Conservation (phyloP, 148 eudicot genomes). For the Diospyros kaki region DNA sequence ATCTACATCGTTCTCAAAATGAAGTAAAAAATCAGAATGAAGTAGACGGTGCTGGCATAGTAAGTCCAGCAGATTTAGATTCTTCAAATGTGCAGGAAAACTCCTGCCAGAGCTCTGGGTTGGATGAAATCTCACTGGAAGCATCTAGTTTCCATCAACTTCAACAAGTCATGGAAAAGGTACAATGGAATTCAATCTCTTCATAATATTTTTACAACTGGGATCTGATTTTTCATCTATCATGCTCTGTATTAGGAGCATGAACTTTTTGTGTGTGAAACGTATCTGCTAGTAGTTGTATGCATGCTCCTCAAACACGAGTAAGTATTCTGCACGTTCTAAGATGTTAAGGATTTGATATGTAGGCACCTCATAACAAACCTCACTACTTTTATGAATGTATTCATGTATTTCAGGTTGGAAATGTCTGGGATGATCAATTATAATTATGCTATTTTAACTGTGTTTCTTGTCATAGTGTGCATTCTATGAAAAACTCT, state of each 20-base stretch:
- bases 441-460: no score
- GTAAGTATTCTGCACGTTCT: no score
- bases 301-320: background rate
- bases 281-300: background rate
- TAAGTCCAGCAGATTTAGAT: conserved; percentile 43
- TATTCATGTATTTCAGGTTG: background rate
- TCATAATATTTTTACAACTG: background rate
- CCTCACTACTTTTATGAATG: background rate
- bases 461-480: no score
- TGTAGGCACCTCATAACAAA: background rate
- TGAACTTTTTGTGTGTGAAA: background rate
- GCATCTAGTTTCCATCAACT: conserved; percentile 76
- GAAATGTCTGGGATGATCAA: background rate
- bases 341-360: background rate
- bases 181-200: conserved; percentile 15
- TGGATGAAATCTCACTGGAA: conserved; percentile 64
- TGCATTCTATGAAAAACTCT: background rate
- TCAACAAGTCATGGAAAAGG: conserved; percentile 83
- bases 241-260: background rate
- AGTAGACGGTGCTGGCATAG: conserved; percentile 30
- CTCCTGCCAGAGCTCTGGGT: conserved; percentile 48
- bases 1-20: conserved; percentile 25
- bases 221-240: background rate
- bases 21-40: conserved; percentile 41
- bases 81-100: conserved; percentile 49